These are phyloP conservation scores for Entomortierella parvispora DNA, from an alignment of 192 early-diverging fungal species.

Conservation along the genomic window DNA sequence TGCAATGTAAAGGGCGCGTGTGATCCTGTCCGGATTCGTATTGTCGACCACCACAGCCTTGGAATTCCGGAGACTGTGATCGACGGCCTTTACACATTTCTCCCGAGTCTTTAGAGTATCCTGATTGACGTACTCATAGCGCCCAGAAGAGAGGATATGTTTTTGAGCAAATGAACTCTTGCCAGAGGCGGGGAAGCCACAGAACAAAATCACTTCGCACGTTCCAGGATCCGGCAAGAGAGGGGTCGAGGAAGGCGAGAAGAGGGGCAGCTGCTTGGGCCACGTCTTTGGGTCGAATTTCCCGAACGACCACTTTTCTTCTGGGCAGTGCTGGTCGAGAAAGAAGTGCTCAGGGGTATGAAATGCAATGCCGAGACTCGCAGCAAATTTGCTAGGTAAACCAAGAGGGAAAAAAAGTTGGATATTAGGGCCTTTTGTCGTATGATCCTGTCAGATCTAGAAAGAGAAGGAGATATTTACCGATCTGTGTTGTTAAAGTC, in stretches of 20 bases:
- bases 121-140: conserved; percentile 79
- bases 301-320: conserved; percentile 58
- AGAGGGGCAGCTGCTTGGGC: conserved; percentile 43
- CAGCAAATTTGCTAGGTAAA: conserved; percentile 75
- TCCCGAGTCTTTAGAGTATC: conserved; percentile 81
- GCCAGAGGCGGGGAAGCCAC: conserved; percentile 87
- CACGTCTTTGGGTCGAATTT: conserved; percentile 59
- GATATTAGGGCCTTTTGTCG: too few species aligned
- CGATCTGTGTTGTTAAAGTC: conserved; percentile 89
- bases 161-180: conserved; percentile 79
- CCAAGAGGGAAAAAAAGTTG: too few species aligned
- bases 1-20: conserved; percentile 71
- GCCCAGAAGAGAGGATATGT: conserved; percentile 68
- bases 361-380: conserved; percentile 77
- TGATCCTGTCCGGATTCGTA: conserved; percentile 77
- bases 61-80: conserved; percentile 60
- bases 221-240: conserved; percentile 33
- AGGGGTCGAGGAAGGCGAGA: conserved; percentile 42
- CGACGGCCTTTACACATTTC: conserved; percentile 74
- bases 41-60: conserved; percentile 82
- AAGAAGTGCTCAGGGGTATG: conserved; percentile 87
- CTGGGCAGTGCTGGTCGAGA: conserved; percentile 56
- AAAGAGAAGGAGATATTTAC: too few species aligned
- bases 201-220: conserved; percentile 75
- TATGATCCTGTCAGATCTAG: too few species aligned